Evolutionary conservation across 306 rosid species (phyloP), one percentile per base, ranked within the genome.

Genomic region (Cyclanthera cordifolia): DNA sequence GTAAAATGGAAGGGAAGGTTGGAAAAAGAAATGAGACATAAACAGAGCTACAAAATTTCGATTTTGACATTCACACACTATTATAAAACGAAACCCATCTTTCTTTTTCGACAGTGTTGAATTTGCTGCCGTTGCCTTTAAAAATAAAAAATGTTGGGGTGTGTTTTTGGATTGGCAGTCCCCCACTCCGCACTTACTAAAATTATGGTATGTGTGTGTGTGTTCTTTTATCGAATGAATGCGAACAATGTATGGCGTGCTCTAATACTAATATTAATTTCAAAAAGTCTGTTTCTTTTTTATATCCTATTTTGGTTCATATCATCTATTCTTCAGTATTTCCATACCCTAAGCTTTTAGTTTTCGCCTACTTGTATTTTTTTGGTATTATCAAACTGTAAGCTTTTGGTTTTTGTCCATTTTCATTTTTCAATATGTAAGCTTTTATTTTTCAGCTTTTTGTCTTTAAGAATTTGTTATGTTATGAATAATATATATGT

Each of bases 61-160:
- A n/a, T n/a, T n/a, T n/a, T n/a, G n/a, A n/a, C n/a, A n/a, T n/a
- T n/a, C n/a, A n/a, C n/a, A n/a, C n/a, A n/a, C n/a, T n/a, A n/a
- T n/a, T n/a, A n/a, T n/a, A n/a, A n/a, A n/a, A n/a, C n/a, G n/a
- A n/a, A n/a, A n/a, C n/a, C n/a, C n/a, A n/a, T n/a, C n/a, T n/a
- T n/a, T n/a, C n/a, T n/a, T n/a, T n/a, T n/a, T n/a, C n/a, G n/a
- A n/a, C 67, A 78, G 78, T 74, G 54, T 68, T 71, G 68, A 82
- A 82, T 76, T 80, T 76, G 80, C 79, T 74, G 64, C 64, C 57
- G 72, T 21, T 58, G 72, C 72, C 78, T 82, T 77, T 80, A n/a
- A n/a, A n/a, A n/a, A n/a, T n/a, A n/a, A 71, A 72, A 77, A 67
- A 57, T 81, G 72, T 79, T 66, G 4, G 0, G 5, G 4, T 28